Evolutionary conservation across 257 asterid species (phyloP).

Genomic region (Knoxia roxburghii): DNA sequence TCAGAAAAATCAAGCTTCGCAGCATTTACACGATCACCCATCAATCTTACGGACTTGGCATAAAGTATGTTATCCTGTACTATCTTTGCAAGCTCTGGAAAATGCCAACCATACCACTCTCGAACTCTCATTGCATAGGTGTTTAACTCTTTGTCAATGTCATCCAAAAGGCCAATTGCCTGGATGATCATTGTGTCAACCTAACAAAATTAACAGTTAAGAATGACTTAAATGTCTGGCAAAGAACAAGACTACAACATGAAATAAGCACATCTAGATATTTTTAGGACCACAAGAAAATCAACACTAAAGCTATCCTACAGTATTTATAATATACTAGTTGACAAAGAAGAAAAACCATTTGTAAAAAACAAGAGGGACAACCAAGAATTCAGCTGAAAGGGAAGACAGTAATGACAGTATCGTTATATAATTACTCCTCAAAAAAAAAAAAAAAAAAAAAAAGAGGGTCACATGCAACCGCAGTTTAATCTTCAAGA

Average conservation of each 20-base stretch:
- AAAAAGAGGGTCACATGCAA: not conserved
- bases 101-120: conserved; percentile 98
- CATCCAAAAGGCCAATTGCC: conserved; percentile 88
- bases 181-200: conserved; percentile 93
- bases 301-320: not conserved
- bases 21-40: conserved; percentile 80
- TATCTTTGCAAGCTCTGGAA: conserved; percentile 91
- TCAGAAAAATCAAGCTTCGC: conserved; percentile 82
- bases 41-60: conserved; percentile 74
- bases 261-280: not conserved
- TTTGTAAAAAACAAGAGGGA: not conserved
- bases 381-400: not conserved
- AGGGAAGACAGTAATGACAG: no score
- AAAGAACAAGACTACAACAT: not conserved
- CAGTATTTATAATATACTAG: not conserved
- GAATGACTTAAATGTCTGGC: not conserved
- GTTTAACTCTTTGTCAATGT: conserved; percentile 87
- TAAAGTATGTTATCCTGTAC: conserved; percentile 71
- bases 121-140: conserved; percentile 94
- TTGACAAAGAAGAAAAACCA: not conserved
- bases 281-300: not conserved
- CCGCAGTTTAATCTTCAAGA: not conserved
- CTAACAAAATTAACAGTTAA: conserved; percentile 25
- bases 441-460: no score
- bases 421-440: not conserved